Percentiles rank a stretch among this genome's conserved stretches.
Evolutionary conservation across 208 protist species (phyloP).

Genomic region (Leishmania lainsoni): DNA sequence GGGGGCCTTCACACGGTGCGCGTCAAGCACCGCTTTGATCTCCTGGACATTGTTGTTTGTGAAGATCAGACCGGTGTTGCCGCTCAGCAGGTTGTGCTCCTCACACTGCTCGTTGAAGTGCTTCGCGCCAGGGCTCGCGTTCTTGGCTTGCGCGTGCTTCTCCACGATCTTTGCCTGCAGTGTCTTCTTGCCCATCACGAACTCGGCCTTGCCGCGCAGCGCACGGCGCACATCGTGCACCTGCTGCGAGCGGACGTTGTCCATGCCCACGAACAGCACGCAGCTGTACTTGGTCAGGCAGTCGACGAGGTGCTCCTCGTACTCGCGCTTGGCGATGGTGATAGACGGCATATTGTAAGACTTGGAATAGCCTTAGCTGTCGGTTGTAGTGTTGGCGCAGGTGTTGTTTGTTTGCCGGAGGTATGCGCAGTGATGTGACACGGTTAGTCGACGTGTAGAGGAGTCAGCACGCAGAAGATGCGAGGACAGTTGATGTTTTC

Average conservation of each 20-base stretch:
- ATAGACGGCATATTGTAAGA: slow-evolving; percentile 49
- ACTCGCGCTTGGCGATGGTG: slow-evolving; percentile 79
- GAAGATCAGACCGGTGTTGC: slow-evolving; percentile 99
- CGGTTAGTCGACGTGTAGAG: not conserved
- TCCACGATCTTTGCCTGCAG: slow-evolving; percentile 96
- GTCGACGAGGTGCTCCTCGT: slow-evolving; percentile 91
- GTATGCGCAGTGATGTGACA: not conserved
- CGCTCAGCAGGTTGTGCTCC: slow-evolving; percentile 75
- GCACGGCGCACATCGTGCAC: slow-evolving; percentile 95
- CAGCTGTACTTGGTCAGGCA: slow-evolving; percentile 95
- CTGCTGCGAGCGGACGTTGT: slow-evolving; percentile 99
- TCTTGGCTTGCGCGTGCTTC: slow-evolving; percentile 55
- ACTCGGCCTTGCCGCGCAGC: slow-evolving; percentile 94
- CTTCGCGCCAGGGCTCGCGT: slow-evolving; percentile 59
- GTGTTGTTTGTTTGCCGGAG: not conserved
- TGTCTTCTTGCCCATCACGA: slow-evolving; percentile 99
- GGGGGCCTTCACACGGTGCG: slow-evolving; percentile 93
- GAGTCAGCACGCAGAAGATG: not conserved
- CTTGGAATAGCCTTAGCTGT: slow-evolving; percentile 13
- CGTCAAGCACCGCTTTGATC: slow-evolving; percentile 85
- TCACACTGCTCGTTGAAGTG: slow-evolving; percentile 63
- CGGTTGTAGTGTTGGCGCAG: not conserved
- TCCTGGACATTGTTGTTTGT: slow-evolving; percentile 94
- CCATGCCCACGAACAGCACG: slow-evolving; percentile 95
- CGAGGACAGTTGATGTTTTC: not conserved